A percentile compares a stretch with the other conserved stretches of the same genome.
Conservation (phyloP, 2,329 filamentous ascomycete species). For the Arthrobotrys sinensis region DNA sequence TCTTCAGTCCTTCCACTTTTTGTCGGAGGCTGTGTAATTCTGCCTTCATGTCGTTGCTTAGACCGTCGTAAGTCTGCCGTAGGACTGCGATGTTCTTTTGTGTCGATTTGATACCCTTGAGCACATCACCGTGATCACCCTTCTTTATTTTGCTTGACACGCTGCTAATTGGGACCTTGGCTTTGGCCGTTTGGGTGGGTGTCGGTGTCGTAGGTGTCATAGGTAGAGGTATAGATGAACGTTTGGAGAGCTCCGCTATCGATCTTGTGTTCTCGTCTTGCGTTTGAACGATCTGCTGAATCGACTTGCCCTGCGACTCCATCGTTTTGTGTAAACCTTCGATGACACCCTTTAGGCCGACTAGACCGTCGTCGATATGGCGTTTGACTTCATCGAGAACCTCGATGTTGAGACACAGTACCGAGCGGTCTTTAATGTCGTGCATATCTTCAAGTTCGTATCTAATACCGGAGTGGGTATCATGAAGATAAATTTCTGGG, state of each 20-base stretch:
- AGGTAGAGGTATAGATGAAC: conserved; percentile 38
- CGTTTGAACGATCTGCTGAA: conserved; percentile 89
- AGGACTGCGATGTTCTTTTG: conserved; percentile 57
- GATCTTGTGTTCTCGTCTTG: conserved; percentile 92
- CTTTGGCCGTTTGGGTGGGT: conserved; percentile 31
- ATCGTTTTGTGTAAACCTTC: conserved; percentile 87
- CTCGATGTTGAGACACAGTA: conserved; percentile 95
- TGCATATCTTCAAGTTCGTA: conserved; percentile 94
- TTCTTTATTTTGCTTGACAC: conserved; percentile 39
- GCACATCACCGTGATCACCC: conserved; percentile 44
- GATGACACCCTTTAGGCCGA: conserved; percentile 83
- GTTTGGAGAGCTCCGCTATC: conserved; percentile 73
- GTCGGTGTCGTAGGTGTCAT: conserved; percentile 58
- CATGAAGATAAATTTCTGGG: conserved; percentile 98
- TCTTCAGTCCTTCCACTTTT: conserved; percentile 51
- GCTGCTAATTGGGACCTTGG: neutral
- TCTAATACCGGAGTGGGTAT: conserved; percentile 93
- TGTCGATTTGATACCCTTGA: conserved; percentile 53
- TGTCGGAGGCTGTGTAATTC: conserved; percentile 41
- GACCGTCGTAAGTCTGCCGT: conserved; percentile 49
- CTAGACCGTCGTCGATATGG: conserved; percentile 93
- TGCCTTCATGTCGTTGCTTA: conserved; percentile 46
- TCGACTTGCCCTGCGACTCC: conserved; percentile 83
- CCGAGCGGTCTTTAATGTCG: conserved; percentile 94
- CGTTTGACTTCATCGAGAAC: conserved; percentile 94